A percentile compares a stretch with the other conserved stretches of the same genome.
phyloP scores from a whole-genome alignment of 2,329 filamentous ascomycete species.

The Septoria linicola region DNA sequence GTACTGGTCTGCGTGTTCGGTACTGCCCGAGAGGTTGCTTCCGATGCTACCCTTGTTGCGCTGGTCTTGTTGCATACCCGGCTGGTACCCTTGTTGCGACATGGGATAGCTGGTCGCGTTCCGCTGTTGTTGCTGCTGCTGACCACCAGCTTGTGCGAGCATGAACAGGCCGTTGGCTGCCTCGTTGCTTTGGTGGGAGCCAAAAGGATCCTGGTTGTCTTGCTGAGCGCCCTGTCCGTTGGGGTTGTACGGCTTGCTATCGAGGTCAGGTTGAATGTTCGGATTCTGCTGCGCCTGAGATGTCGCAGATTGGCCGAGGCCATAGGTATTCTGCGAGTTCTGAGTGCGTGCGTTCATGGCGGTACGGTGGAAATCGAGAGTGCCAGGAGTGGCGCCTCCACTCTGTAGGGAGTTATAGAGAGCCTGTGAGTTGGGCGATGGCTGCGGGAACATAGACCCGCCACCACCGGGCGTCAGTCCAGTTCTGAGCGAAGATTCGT shows the following conservation, averaged over 20 bases:
- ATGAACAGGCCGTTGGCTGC: constrained; percentile 92
- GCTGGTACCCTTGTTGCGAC: constrained; percentile 47
- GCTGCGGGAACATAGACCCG: constrained; percentile 94
- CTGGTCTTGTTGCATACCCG: constrained; percentile 41
- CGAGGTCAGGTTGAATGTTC: constrained; percentile 41
- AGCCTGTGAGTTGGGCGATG: constrained; percentile 81
- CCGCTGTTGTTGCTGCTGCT: constrained; percentile 45
- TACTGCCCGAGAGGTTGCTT: constrained; percentile 59
- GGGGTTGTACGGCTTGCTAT: constrained; percentile 55
- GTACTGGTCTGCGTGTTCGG: constrained; percentile 55
- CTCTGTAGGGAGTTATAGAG: constrained; percentile 76
- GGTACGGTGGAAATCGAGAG: constrained; percentile 91
- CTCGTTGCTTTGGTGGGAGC: constrained; percentile 86
- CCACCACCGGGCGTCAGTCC: constrained; percentile 92
- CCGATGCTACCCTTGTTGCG: constrained; percentile 49
- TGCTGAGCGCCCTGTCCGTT: constrained; percentile 46
- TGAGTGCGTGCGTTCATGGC: constrained; percentile 76
- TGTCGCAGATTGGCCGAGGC: constrained; percentile 39
- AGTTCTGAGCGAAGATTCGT: constrained; percentile 90
- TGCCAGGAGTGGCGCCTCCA: constrained; percentile 82
- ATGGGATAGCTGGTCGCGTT: constrained; percentile 50
- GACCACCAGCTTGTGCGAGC: constrained; percentile 70
- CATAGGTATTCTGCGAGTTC: constrained; percentile 46
- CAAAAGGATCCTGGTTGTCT: constrained; percentile 63
- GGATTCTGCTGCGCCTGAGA: constrained; percentile 46